Base-by-base conservation (phyloP, 2,329 filamentous ascomycete genomes). In the Aureobasidium sp. region DNA sequence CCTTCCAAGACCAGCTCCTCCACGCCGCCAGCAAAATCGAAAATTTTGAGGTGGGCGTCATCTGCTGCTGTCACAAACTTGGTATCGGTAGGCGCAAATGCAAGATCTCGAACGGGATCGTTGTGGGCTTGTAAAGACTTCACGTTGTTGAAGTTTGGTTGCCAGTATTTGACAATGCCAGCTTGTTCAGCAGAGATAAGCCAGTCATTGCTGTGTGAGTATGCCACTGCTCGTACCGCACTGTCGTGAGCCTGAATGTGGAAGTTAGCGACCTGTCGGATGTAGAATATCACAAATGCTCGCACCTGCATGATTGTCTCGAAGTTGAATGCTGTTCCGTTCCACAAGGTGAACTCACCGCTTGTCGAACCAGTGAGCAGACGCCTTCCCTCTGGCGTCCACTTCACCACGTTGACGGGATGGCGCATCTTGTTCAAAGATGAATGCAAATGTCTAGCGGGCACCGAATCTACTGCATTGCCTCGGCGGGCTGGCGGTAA, bases 141-240 rank as follows among this genome's bases (percentile, higher is more conserved):
- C 63, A 97, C 91, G 70, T 97, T 97, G 81, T 99, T 97, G 78
- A 99, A 97, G 74, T 97, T 99, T 36, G 93, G 91, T 74, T 97
- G 91, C 90, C 93, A 97, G 77, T 99, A 99, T 77, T 97, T 97
- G 76, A 99, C 88, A 65, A 94, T 83, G 61, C 94, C 94, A 68
- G 94, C 91, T 74, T 97, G 92, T 72, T 97, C 94, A 59, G 90
- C 92, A 8, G 94, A 97, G 59, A 99, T 84, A 13, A 99, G 81
- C 93, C 94, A 99, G 76, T 99, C 94, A 71, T 96, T 90, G 68
- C 89, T 95, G 75, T 97, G 90, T 2, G 94, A 96, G 79, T 96
- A 99, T 66, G 86, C 85, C 49, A 92, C 81, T 10, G 89, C 87
- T 67, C 91, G 85, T 66, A 96, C 91, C 41, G 90, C 89, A 61